Evolutionary conservation across 768 basidiomycete species (phyloP), one percentile per base, ranked within the genome.

Genomic region (Sarcodon aspratus): DNA sequence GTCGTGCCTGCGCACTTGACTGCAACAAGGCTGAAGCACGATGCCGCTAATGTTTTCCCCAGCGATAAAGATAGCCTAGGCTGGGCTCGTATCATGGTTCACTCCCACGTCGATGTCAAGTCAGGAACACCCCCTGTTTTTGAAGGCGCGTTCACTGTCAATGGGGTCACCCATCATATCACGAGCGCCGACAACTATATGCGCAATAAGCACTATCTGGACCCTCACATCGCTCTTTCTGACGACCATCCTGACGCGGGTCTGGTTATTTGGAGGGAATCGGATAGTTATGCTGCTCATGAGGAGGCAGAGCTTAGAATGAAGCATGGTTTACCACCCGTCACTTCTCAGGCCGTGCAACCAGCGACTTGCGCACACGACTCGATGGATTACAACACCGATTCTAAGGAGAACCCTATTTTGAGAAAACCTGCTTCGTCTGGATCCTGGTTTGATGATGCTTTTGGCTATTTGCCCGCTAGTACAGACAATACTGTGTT

Each of bases 71-170:
- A 42, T n/a, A 59, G 72, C 43, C 69, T 83, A 9, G 90, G 90
- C 21, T 85, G 82, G 78, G 88, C 86, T 13, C 79, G 84, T 17
- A 79, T 93, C 54, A 76, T 82, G 64, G 73, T 89, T 3, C 78
- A 86, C 60, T 64, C 80, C 56, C 74, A 82, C 44, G 73, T 70
- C 32, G 74, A 82, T 56, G 63, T 65, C 27, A 61, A 61, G 27
- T 56, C 58, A 21, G 74, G 71, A 32, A 58, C 70, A 38, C 63
- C 76, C 3, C 82, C 84, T 13, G 63, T 75, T 8, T 87, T 80
- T 56, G 85, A 88, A 59, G 88, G 89, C 52, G 79, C 80, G 9
- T 89, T 93, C 67, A 75, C 78, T 8, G 73, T 76, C 8, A 61
- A 78, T 48, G 87, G 86, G 13, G 69, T 77, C 50, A 71, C 75